Evolutionary conservation across 768 basidiomycete genomes (phyloP).

Genomic region (Auricularia sp.): DNA sequence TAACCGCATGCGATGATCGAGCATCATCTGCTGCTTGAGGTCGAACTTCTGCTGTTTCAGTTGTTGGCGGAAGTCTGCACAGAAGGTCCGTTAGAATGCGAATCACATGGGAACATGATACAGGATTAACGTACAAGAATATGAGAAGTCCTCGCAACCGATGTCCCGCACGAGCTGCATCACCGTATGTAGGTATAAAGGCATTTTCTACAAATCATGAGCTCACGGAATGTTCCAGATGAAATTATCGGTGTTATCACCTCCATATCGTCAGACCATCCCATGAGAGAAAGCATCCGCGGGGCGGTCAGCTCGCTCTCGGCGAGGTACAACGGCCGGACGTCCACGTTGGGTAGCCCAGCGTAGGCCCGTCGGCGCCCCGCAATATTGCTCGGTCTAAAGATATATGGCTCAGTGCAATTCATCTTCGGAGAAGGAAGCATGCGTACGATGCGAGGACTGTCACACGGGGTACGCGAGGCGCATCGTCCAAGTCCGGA

Average conservation of each 20-base stretch:
- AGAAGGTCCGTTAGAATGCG: conserved; percentile 41
- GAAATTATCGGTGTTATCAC: background rate
- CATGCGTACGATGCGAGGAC: conserved; percentile 6
- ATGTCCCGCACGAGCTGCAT: conserved; percentile 50
- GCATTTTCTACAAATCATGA: conserved; percentile 1
- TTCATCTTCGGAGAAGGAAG: too few species aligned
- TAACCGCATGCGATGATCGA: conserved; percentile 55
- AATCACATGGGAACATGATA: background rate
- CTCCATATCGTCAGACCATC: conserved; percentile 27
- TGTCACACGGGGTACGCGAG: background rate
- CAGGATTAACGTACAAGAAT: background rate
- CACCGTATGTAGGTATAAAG: conserved; percentile 3
- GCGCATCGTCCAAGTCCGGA: background rate
- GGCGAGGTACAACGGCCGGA: conserved; percentile 45
- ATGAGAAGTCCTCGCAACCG: conserved; percentile 13
- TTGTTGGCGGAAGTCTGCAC: conserved; percentile 35
- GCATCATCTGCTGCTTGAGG: conserved; percentile 38
- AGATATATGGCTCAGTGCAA: background rate
- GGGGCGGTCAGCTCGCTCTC: conserved; percentile 57
- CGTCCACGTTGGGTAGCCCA: conserved; percentile 23
- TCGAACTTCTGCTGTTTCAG: conserved; percentile 44
- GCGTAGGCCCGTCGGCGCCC: conserved; percentile 3
- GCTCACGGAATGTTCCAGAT: too few species aligned
- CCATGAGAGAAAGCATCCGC: conserved; percentile 69
- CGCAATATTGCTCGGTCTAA: conserved; percentile 7